Base-by-base conservation (phyloP, 192 early-diverging fungal genomes). In the Paraglomus brasilianum region DNA sequence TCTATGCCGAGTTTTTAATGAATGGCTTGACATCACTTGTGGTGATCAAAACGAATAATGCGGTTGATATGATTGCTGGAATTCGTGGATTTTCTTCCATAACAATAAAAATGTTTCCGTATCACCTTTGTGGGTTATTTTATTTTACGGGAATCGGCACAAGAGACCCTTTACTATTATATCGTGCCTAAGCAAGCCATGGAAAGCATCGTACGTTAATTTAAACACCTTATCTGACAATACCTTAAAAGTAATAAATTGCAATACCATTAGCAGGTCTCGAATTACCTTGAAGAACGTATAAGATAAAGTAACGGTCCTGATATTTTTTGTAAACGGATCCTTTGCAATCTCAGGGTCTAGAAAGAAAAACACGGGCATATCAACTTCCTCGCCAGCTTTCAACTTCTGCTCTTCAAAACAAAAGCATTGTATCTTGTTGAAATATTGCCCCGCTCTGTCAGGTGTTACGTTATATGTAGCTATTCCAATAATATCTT, bases 341-440 rank as follows among this genome's bases (percentile, higher is more conserved):
- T 99, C 97, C 43, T 88, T 81, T 15, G 87, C 85, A 84, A 99
- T 94, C 75, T 93, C 97, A 0, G 97, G 97, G 67, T 99, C 97
- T 62, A 99, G 92, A 72, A 93, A 99, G 77, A 99, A 99, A 66
- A 99, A 99, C 13, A 94, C 90, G 5, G 91, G 91, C 91, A 94
- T 94, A 68, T 98, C 97, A 5, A 99, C 91, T 57, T 94, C 87
- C 77, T 99, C 97, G 9, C 85, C 85, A 0, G 94, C 88, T 61
- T 81, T 82, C 66, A 99, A 79, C 77, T 88, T 89, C 77, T 99
- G 97, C 77, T 97, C 95, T 70, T 99, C 97, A 82, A 99, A 99
- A 76, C 97, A 99, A 71, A 99, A 99, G 75, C 97, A 99, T 75
- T 99, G 97, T 65, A 99, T 95, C 82, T 99, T 99, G 86, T 99